Evolutionary conservation across 1,284 basidiomycete genomes (phyloP).

Genomic region (Veloporphyrellus conicus): DNA sequence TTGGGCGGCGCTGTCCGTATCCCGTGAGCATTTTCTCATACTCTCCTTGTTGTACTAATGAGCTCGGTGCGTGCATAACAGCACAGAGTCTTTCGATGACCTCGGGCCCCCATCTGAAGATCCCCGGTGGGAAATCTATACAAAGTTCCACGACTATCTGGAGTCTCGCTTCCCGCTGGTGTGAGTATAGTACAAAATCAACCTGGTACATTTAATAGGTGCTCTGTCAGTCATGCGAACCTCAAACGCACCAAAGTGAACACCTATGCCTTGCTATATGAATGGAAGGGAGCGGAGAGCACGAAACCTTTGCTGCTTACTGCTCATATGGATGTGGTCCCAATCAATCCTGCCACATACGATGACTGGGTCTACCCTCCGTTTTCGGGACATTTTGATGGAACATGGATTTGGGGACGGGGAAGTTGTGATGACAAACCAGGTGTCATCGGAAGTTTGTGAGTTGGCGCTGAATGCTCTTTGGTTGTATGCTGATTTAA

Average conservation of each 20-base stretch:
- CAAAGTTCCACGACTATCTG: constrained; percentile 42
- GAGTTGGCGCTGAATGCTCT: constrained; percentile 15
- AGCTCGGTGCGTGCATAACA: constrained; percentile 8
- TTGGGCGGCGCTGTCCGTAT: constrained; percentile 43
- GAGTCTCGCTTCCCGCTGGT: constrained; percentile 39
- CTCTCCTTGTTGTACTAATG: not conserved
- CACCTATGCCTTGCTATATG: constrained; percentile 58
- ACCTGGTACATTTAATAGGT: not conserved
- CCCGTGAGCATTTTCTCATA: constrained; percentile 35
- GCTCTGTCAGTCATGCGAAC: constrained; percentile 39
- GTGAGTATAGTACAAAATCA: constrained; percentile 26
- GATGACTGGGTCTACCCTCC: constrained; percentile 52
- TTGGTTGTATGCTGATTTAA: not conserved
- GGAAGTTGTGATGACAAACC: constrained; percentile 63
- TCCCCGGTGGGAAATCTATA: constrained; percentile 43
- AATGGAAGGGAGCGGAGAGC: constrained; percentile 54
- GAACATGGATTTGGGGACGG: constrained; percentile 56
- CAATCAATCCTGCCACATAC: constrained; percentile 50
- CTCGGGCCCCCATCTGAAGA: constrained; percentile 42
- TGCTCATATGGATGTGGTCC: constrained; percentile 62
- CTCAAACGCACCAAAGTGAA: constrained; percentile 53
- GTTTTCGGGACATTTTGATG: constrained; percentile 48
- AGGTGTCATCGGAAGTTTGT: constrained; percentile 56
- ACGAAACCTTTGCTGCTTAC: constrained; percentile 60
- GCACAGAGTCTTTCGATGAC: constrained; percentile 41